Evolutionary conservation across 495 filamentous ascomycete species (phyloP).

Genomic region (Polyplosphaeria fusca): DNA sequence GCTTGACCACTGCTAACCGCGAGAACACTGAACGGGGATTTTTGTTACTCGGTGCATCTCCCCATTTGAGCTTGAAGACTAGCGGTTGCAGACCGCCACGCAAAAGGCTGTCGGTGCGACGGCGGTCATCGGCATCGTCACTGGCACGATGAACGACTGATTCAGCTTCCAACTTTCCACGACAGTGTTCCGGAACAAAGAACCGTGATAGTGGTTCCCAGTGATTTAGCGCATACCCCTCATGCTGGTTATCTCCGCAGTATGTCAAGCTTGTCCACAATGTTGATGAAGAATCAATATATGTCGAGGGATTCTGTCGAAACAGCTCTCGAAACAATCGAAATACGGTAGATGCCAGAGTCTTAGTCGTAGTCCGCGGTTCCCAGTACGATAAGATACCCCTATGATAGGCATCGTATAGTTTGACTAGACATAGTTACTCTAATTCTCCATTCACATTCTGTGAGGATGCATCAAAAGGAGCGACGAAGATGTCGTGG

Average conservation of each 20-base stretch:
- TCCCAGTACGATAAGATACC: conserved; percentile 35
- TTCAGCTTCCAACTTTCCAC: conserved; percentile 7
- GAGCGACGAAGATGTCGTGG: conserved; percentile 8
- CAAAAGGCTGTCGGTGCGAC: not conserved
- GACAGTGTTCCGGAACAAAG: conserved; percentile 1
- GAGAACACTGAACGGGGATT: conserved; percentile 4
- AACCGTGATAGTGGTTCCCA: conserved; percentile 7
- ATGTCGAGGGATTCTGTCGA: not conserved
- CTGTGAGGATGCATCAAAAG: not conserved
- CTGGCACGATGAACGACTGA: too few relatives aligned
- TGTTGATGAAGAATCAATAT: not conserved
- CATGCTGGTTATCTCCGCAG: not conserved
- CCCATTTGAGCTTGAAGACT: conserved; percentile 22
- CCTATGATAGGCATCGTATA: conserved; percentile 15
- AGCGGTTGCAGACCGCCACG: conserved; percentile 10
- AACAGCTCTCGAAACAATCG: conserved; percentile 33
- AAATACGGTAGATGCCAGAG: conserved; percentile 32
- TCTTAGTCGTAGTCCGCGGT: conserved; percentile 26
- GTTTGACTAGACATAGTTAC: conserved; percentile 34
- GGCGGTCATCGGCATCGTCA: conserved; percentile 1
- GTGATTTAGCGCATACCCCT: not conserved
- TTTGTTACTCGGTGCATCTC: not conserved
- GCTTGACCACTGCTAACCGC: conserved; percentile 40
- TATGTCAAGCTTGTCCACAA: conserved; percentile 1
- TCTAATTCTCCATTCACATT: not conserved